Conservation (phyloP, 73 alveolate species). For the Stentor coeruleus region DNA sequence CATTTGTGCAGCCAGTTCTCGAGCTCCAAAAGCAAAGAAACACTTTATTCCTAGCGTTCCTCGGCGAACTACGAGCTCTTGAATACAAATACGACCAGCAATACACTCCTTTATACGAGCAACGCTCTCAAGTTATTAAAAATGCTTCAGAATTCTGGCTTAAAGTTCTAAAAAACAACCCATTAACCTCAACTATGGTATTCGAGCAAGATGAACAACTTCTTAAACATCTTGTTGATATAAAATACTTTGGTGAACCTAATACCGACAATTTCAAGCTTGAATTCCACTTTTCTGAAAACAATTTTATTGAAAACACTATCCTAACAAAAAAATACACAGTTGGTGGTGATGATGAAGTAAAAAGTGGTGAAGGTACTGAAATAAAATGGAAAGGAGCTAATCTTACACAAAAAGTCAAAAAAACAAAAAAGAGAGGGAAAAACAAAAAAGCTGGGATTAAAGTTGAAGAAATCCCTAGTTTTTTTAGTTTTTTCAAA, state of each 20-base stretch:
- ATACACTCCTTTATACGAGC: neutral
- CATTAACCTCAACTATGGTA: neutral
- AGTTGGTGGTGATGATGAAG: neutral
- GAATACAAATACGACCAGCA: neutral
- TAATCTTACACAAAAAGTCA: neutral
- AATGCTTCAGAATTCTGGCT: conserved; percentile 6
- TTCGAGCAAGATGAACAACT: neutral
- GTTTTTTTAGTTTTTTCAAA: conserved; percentile 12
- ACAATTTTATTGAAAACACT: neutral
- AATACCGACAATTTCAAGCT: neutral
- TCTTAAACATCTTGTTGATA: neutral
- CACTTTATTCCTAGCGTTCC: neutral
- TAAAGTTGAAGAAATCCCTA: neutral
- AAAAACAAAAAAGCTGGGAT: conserved; percentile 1
- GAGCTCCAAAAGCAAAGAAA: conserved; percentile 22
- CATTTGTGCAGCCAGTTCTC: neutral
- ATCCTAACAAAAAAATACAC: neutral
- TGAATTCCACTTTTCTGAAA: conserved; percentile 3
- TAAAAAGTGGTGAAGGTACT: neutral
- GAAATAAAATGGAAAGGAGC: conserved; percentile 14
- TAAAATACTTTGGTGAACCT: neutral
- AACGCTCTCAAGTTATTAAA: neutral
- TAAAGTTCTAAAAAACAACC: neutral
- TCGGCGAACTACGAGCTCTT: neutral
- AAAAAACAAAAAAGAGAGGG: neutral